These are phyloP conservation scores for Colletotrichum sp. DNA, from an alignment of 2,329 filamentous ascomycete genomes.

Conservation along the genomic window DNA sequence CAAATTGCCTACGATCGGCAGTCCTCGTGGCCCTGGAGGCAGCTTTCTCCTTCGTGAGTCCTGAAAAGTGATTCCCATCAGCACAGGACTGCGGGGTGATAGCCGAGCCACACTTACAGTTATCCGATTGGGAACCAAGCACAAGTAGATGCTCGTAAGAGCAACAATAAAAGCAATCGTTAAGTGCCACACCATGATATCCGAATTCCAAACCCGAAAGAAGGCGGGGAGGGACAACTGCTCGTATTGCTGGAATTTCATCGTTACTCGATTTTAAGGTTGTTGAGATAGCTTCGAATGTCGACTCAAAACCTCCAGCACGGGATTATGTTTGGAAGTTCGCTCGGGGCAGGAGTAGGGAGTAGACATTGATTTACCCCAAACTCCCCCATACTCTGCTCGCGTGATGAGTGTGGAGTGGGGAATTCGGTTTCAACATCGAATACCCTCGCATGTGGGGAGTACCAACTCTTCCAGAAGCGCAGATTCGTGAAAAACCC, in stretches of 20 bases:
- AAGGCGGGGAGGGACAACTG: background rate
- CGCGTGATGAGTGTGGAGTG: background rate
- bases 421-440: background rate
- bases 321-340: background rate
- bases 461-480: background rate
- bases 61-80: background rate
- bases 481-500: too few species aligned
- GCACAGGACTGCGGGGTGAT: background rate
- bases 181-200: background rate
- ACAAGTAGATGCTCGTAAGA: background rate
- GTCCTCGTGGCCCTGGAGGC: background rate
- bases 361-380: background rate
- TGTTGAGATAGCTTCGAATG: background rate
- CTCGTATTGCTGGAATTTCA: background rate
- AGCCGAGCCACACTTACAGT: background rate
- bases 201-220: background rate
- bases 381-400: background rate
- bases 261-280: background rate
- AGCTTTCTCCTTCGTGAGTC: background rate
- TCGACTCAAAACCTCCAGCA: background rate
- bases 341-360: background rate
- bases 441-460: background rate
- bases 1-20: background rate
- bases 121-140: background rate
- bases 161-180: background rate